Conservation (phyloP, 495 filamentous ascomycete species). For the Hypoxylon intermedium region DNA sequence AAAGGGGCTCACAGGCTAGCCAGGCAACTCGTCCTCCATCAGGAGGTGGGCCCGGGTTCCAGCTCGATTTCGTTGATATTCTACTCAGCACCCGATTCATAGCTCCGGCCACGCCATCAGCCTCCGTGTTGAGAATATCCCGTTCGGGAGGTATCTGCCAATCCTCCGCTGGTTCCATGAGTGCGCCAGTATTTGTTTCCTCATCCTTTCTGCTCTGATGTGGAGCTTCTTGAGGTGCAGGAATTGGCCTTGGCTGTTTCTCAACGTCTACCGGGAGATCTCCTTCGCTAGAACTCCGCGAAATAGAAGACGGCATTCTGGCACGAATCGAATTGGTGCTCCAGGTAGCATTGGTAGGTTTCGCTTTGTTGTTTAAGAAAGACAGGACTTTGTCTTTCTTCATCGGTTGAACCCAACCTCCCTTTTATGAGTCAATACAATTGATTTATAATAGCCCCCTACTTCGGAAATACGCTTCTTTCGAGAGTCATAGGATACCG, state of each 20-base stretch:
- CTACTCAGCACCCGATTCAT: slow-evolving; percentile 45
- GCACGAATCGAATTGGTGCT: neutral
- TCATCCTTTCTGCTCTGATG: slow-evolving; percentile 10
- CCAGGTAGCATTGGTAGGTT: neutral
- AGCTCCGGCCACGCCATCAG: slow-evolving; percentile 37
- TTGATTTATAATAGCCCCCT: no score
- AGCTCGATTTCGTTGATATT: slow-evolving; percentile 50
- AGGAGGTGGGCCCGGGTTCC: slow-evolving; percentile 59
- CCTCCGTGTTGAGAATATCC: slow-evolving; percentile 36
- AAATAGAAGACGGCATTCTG: slow-evolving; percentile 27
- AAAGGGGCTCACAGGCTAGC: slow-evolving; percentile 47
- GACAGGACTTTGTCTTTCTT: neutral
- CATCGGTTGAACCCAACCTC: neutral
- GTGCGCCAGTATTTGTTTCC: neutral
- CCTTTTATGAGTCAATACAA: no score
- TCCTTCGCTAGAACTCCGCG: slow-evolving; percentile 34
- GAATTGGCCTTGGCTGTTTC: slow-evolving; percentile 14
- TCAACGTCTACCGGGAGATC: slow-evolving; percentile 37
- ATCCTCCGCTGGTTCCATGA: slow-evolving; percentile 15
- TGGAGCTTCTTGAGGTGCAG: neutral
- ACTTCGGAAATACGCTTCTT: no score
- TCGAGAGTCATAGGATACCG: no score
- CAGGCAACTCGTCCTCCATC: slow-evolving; percentile 61
- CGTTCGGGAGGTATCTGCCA: slow-evolving; percentile 35
- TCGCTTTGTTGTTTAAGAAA: neutral